Evolutionary conservation across 164 flowering plant genomes (phyloP).

Genomic region (Hamamelis virginiana): DNA sequence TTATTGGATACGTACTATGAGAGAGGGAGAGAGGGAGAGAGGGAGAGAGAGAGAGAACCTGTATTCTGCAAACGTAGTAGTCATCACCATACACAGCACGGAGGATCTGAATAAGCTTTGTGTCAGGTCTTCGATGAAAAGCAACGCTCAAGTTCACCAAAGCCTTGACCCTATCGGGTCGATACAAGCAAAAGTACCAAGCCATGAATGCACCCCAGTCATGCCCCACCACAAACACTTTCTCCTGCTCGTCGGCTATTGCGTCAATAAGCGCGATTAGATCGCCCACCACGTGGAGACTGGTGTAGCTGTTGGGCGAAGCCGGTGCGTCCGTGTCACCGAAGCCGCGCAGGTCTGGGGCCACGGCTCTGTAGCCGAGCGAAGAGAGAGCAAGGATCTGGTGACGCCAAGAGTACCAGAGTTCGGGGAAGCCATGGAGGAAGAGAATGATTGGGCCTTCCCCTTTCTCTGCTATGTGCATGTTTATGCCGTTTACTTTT

Average conservation of each 20-base stretch:
- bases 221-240: conserved; percentile 80
- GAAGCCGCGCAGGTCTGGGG: conserved; percentile 60
- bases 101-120: conserved; percentile 35
- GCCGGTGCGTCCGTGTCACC: conserved; percentile 61
- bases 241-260: conserved; percentile 35
- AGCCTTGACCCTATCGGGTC: conserved; percentile 87
- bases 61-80: conserved; percentile 70
- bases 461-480: conserved; percentile 62
- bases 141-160: conserved; percentile 63
- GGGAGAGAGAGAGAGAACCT: conserved; percentile 37
- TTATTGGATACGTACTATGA: too few relatives aligned
- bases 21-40: not conserved
- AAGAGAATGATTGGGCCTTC: conserved; percentile 54
- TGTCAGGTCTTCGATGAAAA: conserved; percentile 48
- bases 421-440: conserved; percentile 66
- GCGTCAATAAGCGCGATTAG: conserved; percentile 58
- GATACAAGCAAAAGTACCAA: conserved; percentile 59
- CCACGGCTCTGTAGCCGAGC: conserved; percentile 48
- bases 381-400: conserved; percentile 50
- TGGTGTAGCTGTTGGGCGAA: conserved; percentile 38
- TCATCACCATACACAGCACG: conserved; percentile 59
- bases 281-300: conserved; percentile 62
- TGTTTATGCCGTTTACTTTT: conserved; percentile 47
- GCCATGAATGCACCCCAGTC: conserved; percentile 81
- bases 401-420: conserved; percentile 70